These are phyloP conservation scores for Pseudopyricularia cyperi DNA, from an alignment of 2,329 filamentous ascomycete species.

Conservation along the genomic window DNA sequence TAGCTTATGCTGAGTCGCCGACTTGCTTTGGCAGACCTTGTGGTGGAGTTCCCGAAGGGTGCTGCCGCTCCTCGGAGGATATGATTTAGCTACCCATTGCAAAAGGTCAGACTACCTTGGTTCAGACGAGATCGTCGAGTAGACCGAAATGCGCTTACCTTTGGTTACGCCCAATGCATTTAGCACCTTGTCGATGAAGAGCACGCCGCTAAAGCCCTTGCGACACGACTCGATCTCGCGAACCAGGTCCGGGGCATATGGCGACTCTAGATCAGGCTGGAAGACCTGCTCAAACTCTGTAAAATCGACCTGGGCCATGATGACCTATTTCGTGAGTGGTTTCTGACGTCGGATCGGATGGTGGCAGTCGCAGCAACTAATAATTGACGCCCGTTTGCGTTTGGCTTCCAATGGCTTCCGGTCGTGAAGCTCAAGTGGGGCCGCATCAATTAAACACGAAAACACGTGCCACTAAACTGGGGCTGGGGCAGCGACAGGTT, in stretches of 20 bases:
- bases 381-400: not conserved
- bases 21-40: constrained; percentile 50
- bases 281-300: constrained; percentile 59
- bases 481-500: not conserved
- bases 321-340: not conserved
- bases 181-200: constrained; percentile 72
- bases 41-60: constrained; percentile 58
- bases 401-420: not conserved
- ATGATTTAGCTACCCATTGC: constrained; percentile 41
- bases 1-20: constrained; percentile 64
- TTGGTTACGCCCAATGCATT: constrained; percentile 56
- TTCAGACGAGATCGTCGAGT: not conserved
- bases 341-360: too few relatives aligned
- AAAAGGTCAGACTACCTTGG: not conserved
- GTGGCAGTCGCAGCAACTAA: not conserved
- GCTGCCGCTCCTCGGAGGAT: constrained; percentile 59
- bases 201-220: constrained; percentile 51
- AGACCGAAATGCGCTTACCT: constrained; percentile 29
- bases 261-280: constrained; percentile 40
- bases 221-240: constrained; percentile 54
- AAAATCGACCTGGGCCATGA: constrained; percentile 38
- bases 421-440: not conserved
- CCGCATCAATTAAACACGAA: constrained; percentile 2
- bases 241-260: constrained; percentile 47
- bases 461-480: constrained; percentile 4